Evolutionary conservation across 345 rosid species (phyloP), one percentile per base, ranked within the genome.

Genomic region (Linum tenue): DNA sequence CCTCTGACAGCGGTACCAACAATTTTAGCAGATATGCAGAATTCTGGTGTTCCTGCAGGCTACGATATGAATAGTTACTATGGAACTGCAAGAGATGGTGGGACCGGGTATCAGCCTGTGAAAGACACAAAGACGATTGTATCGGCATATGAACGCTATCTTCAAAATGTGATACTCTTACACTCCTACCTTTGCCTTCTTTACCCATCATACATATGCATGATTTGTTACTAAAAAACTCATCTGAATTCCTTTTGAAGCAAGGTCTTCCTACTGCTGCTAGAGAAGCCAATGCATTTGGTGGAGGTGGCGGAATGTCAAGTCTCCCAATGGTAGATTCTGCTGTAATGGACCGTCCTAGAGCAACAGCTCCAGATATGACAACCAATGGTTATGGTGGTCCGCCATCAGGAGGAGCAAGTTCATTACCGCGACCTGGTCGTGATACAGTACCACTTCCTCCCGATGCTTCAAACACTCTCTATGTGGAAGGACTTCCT

Each of bases 401-500:
- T 55, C 78, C 71, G 12, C 75, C 64, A 12, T 64, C 64, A 1
- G 66, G 50, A 37, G 88, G 86, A 2, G 64, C 55, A 38, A 87
- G 88, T 44, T 59, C 71, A 64, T 68, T 78, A 67, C 62, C 72
- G 56, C 80, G 85, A 79, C 73, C 77, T 6, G 69, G 69, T 59
- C 77, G 71, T 16, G 86, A 85, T 72, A 73, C 73, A 1, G 67
- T 76, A 50, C 83, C 81, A 64, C 69, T 91, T 16, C 92, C 91
- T 72, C 85, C 72, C 8, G 89, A 88, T 83, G 97, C 87, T 60
- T 77, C 97, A 64, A 86, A 73, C 72, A 90, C 97, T 55, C 78
- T 88, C 35, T 91, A 75, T 78, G 88, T 91, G 63, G 97, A 91
- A 72, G 91, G 97, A 41, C 84, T 90, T 73, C 89, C 97, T 72